These are phyloP conservation scores for Lumnitzera littorea DNA, from an alignment of 345 rosid genomes.

Conservation along the genomic window DNA sequence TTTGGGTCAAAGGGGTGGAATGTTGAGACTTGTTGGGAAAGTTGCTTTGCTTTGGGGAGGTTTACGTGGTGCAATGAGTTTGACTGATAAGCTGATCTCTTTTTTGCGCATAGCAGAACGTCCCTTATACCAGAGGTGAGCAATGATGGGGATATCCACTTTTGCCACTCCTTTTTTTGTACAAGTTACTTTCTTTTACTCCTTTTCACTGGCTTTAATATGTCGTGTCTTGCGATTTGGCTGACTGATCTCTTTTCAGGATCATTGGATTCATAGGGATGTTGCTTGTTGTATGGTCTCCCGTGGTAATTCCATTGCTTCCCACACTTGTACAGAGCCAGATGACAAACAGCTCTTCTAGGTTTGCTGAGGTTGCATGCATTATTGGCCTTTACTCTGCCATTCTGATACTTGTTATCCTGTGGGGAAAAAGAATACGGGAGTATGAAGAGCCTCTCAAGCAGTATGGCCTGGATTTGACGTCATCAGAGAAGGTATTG, in stretches of 20 bases:
- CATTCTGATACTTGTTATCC: slow-evolving; percentile 52
- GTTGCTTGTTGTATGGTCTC: slow-evolving; percentile 91
- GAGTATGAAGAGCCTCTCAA: slow-evolving; percentile 61
- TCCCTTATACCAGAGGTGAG: slow-evolving; percentile 75
- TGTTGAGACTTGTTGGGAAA: slow-evolving; percentile 76
- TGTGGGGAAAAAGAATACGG: slow-evolving; percentile 86
- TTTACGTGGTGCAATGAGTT: slow-evolving; percentile 91
- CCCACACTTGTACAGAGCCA: slow-evolving; percentile 82
- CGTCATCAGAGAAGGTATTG: slow-evolving; percentile 43
- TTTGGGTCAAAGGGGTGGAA: slow-evolving; percentile 92
- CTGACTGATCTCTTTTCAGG: slow-evolving; percentile 32
- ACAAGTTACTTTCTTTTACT: background rate
- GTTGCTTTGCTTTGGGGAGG: slow-evolving; percentile 99
- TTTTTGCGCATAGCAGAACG: slow-evolving; percentile 76
- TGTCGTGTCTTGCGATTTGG: background rate
- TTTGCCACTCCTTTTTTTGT: slow-evolving; percentile 1
- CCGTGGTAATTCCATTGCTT: slow-evolving; percentile 67
- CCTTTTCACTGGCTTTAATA: background rate
- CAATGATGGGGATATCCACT: background rate
- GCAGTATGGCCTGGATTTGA: slow-evolving; percentile 77
- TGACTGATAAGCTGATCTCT: slow-evolving; percentile 66
- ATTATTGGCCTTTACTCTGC: slow-evolving; percentile 75
- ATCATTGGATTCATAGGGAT: slow-evolving; percentile 64
- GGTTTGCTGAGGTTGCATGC: slow-evolving; percentile 63
- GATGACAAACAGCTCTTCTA: slow-evolving; percentile 56